Conservation (phyloP, 1,284 basidiomycete species). For the Puccinia triticina region DNA sequence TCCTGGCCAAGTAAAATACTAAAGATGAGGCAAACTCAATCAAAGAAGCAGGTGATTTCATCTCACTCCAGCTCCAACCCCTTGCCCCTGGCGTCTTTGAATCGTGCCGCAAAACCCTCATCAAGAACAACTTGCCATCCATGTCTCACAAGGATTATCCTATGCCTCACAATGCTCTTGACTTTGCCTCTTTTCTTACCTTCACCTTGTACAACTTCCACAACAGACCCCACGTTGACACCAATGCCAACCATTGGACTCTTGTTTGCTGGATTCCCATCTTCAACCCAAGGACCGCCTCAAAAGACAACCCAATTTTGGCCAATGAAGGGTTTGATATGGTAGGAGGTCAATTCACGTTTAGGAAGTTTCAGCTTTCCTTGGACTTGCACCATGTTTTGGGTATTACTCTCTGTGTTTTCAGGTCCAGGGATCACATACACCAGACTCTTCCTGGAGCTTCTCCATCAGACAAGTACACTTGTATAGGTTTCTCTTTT, state of each 20-base stretch:
- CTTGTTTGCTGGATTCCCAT: not conserved
- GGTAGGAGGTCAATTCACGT: too few species aligned
- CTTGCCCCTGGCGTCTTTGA: not conserved
- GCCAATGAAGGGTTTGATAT: too few species aligned
- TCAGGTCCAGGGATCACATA: too few species aligned
- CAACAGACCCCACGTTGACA: not conserved
- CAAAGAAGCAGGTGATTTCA: too few species aligned
- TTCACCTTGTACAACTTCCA: not conserved
- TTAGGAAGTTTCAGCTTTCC: too few species aligned
- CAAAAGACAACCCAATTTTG: too few species aligned
- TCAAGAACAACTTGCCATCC: not conserved
- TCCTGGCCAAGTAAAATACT: too few species aligned
- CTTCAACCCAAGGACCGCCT: not conserved
- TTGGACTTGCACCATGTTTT: too few species aligned
- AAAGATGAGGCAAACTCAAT: too few species aligned
- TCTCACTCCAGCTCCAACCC: not conserved
- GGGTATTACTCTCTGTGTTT: too few species aligned
- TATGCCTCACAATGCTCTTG: too few species aligned
- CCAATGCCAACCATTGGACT: not conserved
- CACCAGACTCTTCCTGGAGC: not conserved
- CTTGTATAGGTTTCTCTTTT: not conserved
- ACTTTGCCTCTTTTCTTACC: too few species aligned
- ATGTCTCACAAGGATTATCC: not conserved
- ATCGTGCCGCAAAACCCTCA: not conserved
- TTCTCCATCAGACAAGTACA: not conserved